These are phyloP conservation scores for Hortiboletus flavorubellus DNA, from an alignment of 768 basidiomycete genomes.

Conservation along the genomic window DNA sequence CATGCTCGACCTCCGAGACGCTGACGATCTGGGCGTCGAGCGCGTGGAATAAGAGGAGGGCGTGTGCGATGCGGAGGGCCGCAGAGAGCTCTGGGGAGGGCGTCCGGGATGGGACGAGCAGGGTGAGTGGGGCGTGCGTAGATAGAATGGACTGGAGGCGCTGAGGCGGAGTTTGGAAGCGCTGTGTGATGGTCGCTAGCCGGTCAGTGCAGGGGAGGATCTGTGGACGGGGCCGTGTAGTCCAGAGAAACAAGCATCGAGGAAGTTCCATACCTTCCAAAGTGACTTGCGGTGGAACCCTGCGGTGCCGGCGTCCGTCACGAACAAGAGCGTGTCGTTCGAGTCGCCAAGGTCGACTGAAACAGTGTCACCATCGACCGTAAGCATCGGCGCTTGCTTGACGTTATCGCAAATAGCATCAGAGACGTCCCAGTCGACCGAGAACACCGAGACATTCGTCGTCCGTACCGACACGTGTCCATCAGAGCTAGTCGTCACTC, in stretches of 20 bases:
- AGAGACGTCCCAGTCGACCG: conserved; percentile 9
- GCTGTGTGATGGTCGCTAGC: background rate
- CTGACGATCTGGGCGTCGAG: conserved; percentile 61
- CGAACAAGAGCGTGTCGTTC: conserved; percentile 9
- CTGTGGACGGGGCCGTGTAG: background rate
- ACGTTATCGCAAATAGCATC: background rate
- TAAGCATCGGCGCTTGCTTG: background rate
- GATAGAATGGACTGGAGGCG: conserved; percentile 67
- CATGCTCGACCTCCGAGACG: conserved; percentile 31
- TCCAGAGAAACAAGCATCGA: background rate
- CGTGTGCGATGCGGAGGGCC: conserved; percentile 66
- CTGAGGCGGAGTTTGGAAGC: conserved; percentile 17
- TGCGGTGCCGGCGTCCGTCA: background rate
- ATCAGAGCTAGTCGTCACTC: conserved; percentile 4
- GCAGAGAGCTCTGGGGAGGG: conserved; percentile 42
- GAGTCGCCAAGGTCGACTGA: background rate
- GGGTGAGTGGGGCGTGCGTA: conserved; percentile 46
- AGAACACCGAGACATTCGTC: conserved; percentile 27
- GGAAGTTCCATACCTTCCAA: conserved; percentile 23
- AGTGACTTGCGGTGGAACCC: background rate
- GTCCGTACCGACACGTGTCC: conserved; percentile 17
- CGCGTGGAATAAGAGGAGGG: conserved; percentile 63
- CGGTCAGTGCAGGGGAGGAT: background rate
- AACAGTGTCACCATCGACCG: conserved; percentile 13
- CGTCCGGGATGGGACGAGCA: conserved; percentile 48